Percentiles rank a stretch among this genome's conserved stretches.
phyloP scores from a whole-genome alignment of 192 early-diverging fungal species.

The Podochytrium sp. region DNA sequence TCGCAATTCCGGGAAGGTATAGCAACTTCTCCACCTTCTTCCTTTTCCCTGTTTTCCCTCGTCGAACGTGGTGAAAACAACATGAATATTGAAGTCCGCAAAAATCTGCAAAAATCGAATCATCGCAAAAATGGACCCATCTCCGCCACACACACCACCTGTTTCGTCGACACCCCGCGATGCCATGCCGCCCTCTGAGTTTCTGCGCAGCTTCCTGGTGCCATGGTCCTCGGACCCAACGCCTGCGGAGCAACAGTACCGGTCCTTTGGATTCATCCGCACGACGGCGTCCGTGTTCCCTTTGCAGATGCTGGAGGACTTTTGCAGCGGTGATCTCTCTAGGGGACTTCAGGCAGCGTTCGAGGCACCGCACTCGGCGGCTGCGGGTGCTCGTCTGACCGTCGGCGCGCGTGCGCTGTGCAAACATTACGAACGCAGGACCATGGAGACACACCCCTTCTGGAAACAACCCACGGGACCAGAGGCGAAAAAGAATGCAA shows the following conservation, averaged over 20 bases:
- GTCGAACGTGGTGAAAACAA: no score
- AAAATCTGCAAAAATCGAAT: no score
- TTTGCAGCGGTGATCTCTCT: neutral
- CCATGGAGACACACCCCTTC: slow-evolving; percentile 16
- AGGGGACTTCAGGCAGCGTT: neutral
- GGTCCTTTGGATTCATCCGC: slow-evolving; percentile 3
- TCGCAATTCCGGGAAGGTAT: no score
- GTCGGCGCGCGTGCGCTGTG: slow-evolving; percentile 22
- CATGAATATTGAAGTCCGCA: no score
- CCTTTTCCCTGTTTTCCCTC: no score
- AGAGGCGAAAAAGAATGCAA: slow-evolving; percentile 10
- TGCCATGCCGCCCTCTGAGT: neutral
- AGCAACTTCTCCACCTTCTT: no score
- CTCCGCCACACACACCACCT: neutral
- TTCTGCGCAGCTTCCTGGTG: neutral
- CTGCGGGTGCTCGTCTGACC: neutral
- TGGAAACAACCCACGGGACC: slow-evolving; percentile 18
- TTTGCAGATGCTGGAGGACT: neutral
- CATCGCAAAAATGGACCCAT: neutral
- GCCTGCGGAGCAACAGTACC: neutral
- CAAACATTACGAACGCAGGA: slow-evolving; percentile 1
- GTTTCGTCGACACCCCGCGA: no score
- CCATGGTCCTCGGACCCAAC: neutral
- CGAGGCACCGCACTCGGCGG: neutral
- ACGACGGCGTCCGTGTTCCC: slow-evolving; percentile 16